These are phyloP conservation scores for Botrytis sinoallii DNA, from an alignment of 2,329 filamentous ascomycete genomes.

Conservation along the genomic window DNA sequence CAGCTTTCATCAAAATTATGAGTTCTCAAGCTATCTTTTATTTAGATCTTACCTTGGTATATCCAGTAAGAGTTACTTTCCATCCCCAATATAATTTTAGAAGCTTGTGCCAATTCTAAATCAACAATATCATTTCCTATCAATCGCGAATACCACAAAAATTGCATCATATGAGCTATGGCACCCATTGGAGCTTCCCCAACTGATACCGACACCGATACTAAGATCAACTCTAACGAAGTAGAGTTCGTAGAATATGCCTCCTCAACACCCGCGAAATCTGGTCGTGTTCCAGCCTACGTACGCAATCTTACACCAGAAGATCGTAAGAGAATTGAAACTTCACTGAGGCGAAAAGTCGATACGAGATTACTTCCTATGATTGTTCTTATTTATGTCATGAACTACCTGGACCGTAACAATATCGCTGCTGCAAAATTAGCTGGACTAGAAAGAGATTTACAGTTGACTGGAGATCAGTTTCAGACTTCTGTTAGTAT, in stretches of 20 bases:
- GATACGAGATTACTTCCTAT: conserved; percentile 64
- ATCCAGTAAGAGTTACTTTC: not conserved
- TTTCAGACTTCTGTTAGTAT: conserved; percentile 45
- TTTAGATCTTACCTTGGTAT: not conserved
- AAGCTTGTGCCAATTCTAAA: not conserved
- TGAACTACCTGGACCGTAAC: conserved; percentile 63
- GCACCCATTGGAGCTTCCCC: not conserved
- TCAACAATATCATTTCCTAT: not conserved
- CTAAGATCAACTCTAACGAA: conserved; percentile 5
- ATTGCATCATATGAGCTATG: not conserved
- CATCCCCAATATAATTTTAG: not conserved
- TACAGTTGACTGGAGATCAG: conserved; percentile 42
- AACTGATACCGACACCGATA: not conserved
- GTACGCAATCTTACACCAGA: conserved; percentile 49
- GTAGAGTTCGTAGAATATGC: conserved; percentile 20
- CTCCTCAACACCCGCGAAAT: conserved; percentile 1
- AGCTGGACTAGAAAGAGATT: conserved; percentile 47
- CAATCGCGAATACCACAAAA: not conserved
- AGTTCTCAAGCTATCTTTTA: not conserved
- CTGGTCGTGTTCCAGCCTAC: conserved; percentile 29
- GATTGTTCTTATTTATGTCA: conserved; percentile 66
- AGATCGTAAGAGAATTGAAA: conserved; percentile 51
- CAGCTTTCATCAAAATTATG: not conserved
- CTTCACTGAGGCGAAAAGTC: conserved; percentile 59
- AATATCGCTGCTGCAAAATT: conserved; percentile 56